phyloP scores from a whole-genome alignment of 192 early-diverging fungal genomes.

The Coemansia guatemalensis region DNA sequence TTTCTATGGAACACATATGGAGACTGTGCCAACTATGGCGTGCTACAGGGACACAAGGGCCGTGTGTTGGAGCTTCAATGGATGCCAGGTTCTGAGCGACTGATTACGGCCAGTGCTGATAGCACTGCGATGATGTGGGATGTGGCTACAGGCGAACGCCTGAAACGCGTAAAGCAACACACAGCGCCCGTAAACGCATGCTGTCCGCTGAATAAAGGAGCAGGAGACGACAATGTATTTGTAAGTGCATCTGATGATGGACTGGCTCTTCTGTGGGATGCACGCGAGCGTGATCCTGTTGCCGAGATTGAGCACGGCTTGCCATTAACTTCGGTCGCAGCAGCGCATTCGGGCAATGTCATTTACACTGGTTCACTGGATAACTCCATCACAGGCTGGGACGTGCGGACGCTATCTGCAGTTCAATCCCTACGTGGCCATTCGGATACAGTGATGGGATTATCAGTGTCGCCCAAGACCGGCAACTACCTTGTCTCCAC shows the following conservation, averaged over 20 bases:
- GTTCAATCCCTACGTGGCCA: slow-evolving; percentile 77
- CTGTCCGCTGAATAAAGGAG: slow-evolving; percentile 59
- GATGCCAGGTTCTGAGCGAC: slow-evolving; percentile 76
- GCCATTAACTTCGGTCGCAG: slow-evolving; percentile 78
- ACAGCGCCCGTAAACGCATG: slow-evolving; percentile 79
- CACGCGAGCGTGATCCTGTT: slow-evolving; percentile 61
- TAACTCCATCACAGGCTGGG: slow-evolving; percentile 88
- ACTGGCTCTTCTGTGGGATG: slow-evolving; percentile 72
- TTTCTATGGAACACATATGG: slow-evolving; percentile 94
- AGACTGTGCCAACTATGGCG: slow-evolving; percentile 84
- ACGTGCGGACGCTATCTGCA: slow-evolving; percentile 72
- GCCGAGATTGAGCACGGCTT: slow-evolving; percentile 59
- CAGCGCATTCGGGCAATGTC: slow-evolving; percentile 70
- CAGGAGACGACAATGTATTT: slow-evolving; percentile 69
- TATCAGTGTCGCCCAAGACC: slow-evolving; percentile 77
- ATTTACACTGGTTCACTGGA: slow-evolving; percentile 89
- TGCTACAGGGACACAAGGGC: slow-evolving; percentile 84
- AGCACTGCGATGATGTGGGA: slow-evolving; percentile 83
- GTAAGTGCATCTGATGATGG: slow-evolving; percentile 88
- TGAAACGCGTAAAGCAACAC: slow-evolving; percentile 82
- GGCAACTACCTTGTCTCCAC: slow-evolving; percentile 82
- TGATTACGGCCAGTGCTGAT: slow-evolving; percentile 86
- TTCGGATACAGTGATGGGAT: slow-evolving; percentile 84
- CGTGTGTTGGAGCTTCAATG: slow-evolving; percentile 88
- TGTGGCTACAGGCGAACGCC: slow-evolving; percentile 73